A percentile compares a stretch with the other conserved stretches of the same genome.
These are phyloP conservation scores for Phyllachora maydis DNA, from an alignment of 2,329 filamentous ascomycete genomes.

Conservation along the genomic window DNA sequence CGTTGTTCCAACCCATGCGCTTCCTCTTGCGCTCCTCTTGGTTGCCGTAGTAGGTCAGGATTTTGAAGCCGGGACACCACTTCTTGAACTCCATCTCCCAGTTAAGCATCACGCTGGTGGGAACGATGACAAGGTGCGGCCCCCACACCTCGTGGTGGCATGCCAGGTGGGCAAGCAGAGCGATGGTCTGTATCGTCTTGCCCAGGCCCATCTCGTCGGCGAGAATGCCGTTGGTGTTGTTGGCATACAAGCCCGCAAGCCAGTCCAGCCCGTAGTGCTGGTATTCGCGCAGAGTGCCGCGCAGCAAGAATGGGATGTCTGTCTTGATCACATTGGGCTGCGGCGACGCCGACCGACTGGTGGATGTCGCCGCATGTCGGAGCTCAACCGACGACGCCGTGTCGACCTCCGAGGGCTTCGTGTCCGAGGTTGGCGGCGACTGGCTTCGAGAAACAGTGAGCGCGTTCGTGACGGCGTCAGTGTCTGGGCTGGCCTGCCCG, in stretches of 20 bases:
- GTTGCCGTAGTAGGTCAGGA: conserved; percentile 88
- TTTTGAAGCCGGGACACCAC: conserved; percentile 95
- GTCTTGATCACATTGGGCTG: conserved; percentile 30
- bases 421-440: conserved; percentile 26
- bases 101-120: conserved; percentile 95
- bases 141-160: conserved; percentile 87
- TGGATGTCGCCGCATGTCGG: conserved; percentile 10
- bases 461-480: conserved; percentile 19
- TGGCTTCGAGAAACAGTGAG: conserved; percentile 22
- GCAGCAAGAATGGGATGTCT: conserved; percentile 60
- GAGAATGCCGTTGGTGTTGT: conserved; percentile 85
- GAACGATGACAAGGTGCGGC: conserved; percentile 85
- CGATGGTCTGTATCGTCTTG: conserved; percentile 98
- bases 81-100: conserved; percentile 99
- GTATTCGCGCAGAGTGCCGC: conserved; percentile 82
- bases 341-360: conserved; percentile 12
- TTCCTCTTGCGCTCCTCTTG: conserved; percentile 84
- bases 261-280: conserved; percentile 95
- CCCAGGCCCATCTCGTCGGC: conserved; percentile 99
- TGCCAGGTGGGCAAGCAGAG: conserved; percentile 78
- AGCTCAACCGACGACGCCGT: conserved; percentile 17
- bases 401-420: conserved; percentile 27
- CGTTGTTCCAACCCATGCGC: conserved; percentile 79
- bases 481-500: conserved; percentile 18
- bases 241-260: conserved; percentile 82